A percentile compares a stretch with the other conserved stretches of the same genome.
These are phyloP conservation scores for Eruca vesicaria DNA, from an alignment of 441 rosid species.

Conservation along the genomic window DNA sequence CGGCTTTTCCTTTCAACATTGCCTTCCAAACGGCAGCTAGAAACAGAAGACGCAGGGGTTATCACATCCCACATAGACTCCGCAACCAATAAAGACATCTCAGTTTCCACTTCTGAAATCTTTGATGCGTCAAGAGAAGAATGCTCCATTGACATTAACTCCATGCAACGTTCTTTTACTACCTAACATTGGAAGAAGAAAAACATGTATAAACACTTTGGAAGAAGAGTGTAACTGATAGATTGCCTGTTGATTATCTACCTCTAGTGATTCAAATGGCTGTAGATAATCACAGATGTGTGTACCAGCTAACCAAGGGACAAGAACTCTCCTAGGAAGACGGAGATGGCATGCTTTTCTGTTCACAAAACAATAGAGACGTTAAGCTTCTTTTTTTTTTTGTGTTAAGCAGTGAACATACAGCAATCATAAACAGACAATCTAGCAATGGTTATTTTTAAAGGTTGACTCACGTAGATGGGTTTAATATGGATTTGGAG, in stretches of 20 bases:
- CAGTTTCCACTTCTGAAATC: constrained; percentile 62
- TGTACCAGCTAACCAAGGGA: constrained; percentile 71
- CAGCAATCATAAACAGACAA: not conserved
- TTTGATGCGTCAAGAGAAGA: constrained; percentile 47
- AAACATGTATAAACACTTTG: not conserved
- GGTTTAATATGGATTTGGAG: constrained; percentile 44
- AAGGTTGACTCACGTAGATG: constrained; percentile 53
- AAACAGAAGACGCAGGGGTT: constrained; percentile 31
- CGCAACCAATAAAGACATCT: constrained; percentile 41
- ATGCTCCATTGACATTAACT: constrained; percentile 74
- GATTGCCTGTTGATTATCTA: constrained; percentile 27
- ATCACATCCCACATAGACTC: constrained; percentile 72
- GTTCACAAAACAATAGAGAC: constrained; percentile 25
- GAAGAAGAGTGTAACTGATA: constrained; percentile 4
- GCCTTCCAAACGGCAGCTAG: constrained; percentile 32
- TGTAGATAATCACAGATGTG: constrained; percentile 80
- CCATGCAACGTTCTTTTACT: constrained; percentile 76
- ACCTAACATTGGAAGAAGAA: constrained; percentile 39
- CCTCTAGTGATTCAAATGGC: constrained; percentile 78
- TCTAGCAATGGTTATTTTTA: constrained; percentile 19
- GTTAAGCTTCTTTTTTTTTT: not conserved
- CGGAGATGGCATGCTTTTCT: constrained; percentile 61
- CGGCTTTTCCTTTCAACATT: constrained; percentile 18
- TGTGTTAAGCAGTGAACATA: constrained; percentile 10
- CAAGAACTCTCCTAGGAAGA: constrained; percentile 82